Evolutionary conservation across 108 stramenopile genomes (phyloP), one percentile per base, ranked within the genome.

Genomic region (Cyclotella kingstonii): DNA sequence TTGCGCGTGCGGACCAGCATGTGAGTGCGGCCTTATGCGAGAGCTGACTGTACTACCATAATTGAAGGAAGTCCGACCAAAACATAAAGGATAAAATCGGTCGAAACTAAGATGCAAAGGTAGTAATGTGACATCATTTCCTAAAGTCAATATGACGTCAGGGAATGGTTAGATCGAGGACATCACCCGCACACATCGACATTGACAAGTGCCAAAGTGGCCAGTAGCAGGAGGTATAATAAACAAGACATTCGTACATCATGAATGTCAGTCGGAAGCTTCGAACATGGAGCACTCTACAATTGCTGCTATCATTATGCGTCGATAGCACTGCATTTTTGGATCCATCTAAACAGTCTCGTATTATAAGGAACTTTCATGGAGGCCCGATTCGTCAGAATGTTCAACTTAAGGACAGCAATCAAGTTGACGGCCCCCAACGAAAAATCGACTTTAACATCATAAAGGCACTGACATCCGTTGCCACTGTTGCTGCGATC

Each of bases 401-500:
- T 15, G 39, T 40, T 15, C n/a, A 2, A 40, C 39, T 40, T 4
- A 14, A 4, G 14, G n/a, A 15, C 39, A 15, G 39, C 39, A 40
- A 40, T 2, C n/a, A n/a, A n/a, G n/a, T n/a, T n/a, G n/a, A n/a
- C n/a, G n/a, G n/a, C n/a, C n/a, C 4, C 39, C 15, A 40, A 2
- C 39, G 2, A 14, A 15, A 4, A 40, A 40, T 15, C 15, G 15
- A 15, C 3, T 40, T 15, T 40, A 15, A 40, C 39, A 40, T 4
- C 39, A 15, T 40, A 14, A 15, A 25, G 25, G n/a, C 27, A 30
- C 25, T 14, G 26, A 36, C 60, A 21, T 12, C 48, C 3, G 27
- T 30, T 1, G 15, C 60, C 1, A 34, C 61, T 18, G 33, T 36
- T 12, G 51, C 42, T 18, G 63, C 63, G 19, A 51, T 70, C 29